Evolutionary conservation across 2,329 filamentous ascomycete genomes (phyloP), one percentile per base, ranked within the genome.

Genomic region (Venturia carpophila): DNA sequence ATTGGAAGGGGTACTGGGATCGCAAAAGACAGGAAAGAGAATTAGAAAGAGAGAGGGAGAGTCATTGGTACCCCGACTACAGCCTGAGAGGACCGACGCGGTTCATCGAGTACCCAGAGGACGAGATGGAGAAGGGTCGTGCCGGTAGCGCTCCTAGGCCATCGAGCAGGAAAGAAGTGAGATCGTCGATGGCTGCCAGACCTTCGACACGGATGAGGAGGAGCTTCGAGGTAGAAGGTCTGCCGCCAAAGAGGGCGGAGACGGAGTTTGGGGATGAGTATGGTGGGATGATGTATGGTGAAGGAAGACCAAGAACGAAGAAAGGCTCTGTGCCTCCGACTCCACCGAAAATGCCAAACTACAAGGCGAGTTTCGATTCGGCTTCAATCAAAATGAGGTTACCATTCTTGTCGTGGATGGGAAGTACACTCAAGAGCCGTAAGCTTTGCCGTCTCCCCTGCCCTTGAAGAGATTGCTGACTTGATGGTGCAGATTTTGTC

Each of bases 401-500:
- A 27, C 64, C 64, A 5, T 65, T 34, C 17, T 43, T 47, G 41
- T 45, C 37, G 21, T 65, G 64, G 64, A 65, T 65, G 64, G n/a
- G 34, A 17, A 65, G 27, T 24, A 65, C 24, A 24, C n/a, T 65
- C 2, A 65, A 62, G 42, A 55, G 64, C 10, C 64, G 60, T 61
- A 45, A 13, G 60, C 43, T 21, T 45, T 27, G 56, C 56, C 17
- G n/a, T 34, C 30, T 27, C 3, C 17, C 60, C 24, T 21, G 17
- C 30, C 15, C 30, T 37, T n/a, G 52, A 11, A 58, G 1, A 37
- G 6, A 9, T 37, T 11, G 15, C 42, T 45, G 27, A 42, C 19
- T 39, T 30, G 4, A 39, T 13, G 19, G 15, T 24, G 19, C n/a
- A 61, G 60, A 65, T 61, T 61, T 80, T 68, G 73, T 81, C 66